Percentiles rank a stretch among this genome's conserved stretches.
Evolutionary conservation across 2,329 filamentous ascomycete genomes (phyloP).

Genomic region (Bipolaris cookei): DNA sequence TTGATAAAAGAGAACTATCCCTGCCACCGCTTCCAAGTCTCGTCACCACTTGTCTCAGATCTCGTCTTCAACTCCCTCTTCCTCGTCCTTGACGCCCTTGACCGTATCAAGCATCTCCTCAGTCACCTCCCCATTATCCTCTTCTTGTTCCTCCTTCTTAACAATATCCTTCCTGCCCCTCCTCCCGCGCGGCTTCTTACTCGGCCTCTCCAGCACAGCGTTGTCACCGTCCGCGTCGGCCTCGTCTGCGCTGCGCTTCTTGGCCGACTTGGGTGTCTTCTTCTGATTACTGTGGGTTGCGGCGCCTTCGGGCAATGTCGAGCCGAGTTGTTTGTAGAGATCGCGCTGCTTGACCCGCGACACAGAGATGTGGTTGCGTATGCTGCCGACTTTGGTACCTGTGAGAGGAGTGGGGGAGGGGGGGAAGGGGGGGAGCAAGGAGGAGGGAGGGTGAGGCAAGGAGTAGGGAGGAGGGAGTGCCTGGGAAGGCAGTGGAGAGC

Average conservation of each 20-base stretch:
- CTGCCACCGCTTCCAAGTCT: too few species aligned
- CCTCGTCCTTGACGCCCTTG: conserved; percentile 11
- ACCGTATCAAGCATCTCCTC: not conserved
- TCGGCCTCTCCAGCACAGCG: conserved; percentile 12
- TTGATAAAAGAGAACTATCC: not conserved
- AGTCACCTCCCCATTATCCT: not conserved
- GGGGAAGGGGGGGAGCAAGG: not conserved
- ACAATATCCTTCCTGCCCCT: conserved; percentile 12
- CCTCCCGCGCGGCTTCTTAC: conserved; percentile 22
- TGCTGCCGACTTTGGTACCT: conserved; percentile 17
- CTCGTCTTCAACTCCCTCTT: not conserved
- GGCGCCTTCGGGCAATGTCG: conserved; percentile 18
- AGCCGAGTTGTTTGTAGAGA: conserved; percentile 23
- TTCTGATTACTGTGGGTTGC: conserved; percentile 7
- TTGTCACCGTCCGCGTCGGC: not conserved
- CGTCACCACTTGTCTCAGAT: not conserved
- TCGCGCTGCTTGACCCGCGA: conserved; percentile 22
- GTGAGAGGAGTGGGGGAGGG: not conserved
- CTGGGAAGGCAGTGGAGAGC: conserved; percentile 22
- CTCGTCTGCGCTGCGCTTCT: conserved; percentile 5
- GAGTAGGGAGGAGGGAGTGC: conserved; percentile 3
- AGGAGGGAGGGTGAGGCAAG: not conserved
- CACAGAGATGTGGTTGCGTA: conserved; percentile 25
- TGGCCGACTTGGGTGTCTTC: conserved; percentile 3
- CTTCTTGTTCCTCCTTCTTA: not conserved